phyloP scores from a whole-genome alignment of 306 rosid species.

The Mimosa bimucronata region DNA sequence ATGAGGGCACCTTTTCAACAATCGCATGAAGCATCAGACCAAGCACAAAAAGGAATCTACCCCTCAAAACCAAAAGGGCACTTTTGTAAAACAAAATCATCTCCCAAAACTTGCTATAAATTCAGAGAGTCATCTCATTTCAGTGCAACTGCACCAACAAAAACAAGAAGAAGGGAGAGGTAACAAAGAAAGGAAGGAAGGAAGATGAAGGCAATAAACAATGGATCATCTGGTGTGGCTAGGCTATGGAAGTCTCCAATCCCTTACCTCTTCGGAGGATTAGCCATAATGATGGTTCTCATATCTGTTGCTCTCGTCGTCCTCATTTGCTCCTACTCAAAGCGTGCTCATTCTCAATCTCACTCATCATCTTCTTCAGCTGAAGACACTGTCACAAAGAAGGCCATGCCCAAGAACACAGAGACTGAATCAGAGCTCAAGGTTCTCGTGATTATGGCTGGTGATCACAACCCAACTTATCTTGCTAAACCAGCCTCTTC shows the following conservation, averaged over 20 bases:
- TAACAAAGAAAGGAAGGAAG: neutral
- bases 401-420: conserved; percentile 29
- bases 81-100: conserved; percentile 45
- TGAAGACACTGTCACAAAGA: conserved; percentile 35
- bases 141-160: conserved; percentile 21
- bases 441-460: conserved; percentile 54
- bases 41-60: conserved; percentile 55
- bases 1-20: neutral
- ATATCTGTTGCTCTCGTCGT: conserved; percentile 68
- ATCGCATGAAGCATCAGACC: conserved; percentile 46
- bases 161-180: neutral
- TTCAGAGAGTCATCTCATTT: conserved; percentile 23
- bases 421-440: conserved; percentile 37
- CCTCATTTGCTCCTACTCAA: conserved; percentile 65
- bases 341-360: conserved; percentile 38
- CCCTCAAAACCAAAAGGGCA: conserved; percentile 46
- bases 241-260: conserved; percentile 72
- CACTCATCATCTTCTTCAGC: conserved; percentile 23
- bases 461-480: conserved; percentile 43
- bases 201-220: conserved; percentile 45
- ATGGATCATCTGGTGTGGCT: conserved; percentile 36
- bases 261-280: conserved; percentile 83
- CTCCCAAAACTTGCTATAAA: conserved; percentile 48
- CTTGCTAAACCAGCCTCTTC: conserved; percentile 47
- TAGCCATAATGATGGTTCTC: conserved; percentile 58